Conservation (phyloP, 2,329 filamentous ascomycete species). For the Fusarium staphyleae region DNA sequence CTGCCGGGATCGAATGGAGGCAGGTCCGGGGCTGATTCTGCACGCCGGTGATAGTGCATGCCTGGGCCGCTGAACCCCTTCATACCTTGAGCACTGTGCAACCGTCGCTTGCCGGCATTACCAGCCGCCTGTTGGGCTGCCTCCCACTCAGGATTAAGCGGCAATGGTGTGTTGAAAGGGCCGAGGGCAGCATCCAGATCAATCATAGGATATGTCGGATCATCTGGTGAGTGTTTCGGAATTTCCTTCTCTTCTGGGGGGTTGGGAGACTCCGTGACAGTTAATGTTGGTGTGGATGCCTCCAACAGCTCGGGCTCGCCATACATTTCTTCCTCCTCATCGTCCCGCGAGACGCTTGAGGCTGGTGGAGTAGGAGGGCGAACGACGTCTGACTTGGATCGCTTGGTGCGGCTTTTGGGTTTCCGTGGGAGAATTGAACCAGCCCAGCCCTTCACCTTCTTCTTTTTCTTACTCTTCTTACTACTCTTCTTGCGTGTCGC, state of each 20-base stretch:
- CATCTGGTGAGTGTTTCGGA: constrained; percentile 59
- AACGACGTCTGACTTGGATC: constrained; percentile 48
- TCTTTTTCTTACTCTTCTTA: constrained; percentile 54
- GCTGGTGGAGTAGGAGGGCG: constrained; percentile 58
- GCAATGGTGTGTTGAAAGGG: constrained; percentile 83
- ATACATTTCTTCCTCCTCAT: constrained; percentile 44
- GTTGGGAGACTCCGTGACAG: constrained; percentile 51
- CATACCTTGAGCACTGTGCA: constrained; percentile 79
- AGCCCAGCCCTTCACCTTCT: constrained; percentile 78
- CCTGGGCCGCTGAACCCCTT: constrained; percentile 72
- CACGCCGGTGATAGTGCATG: constrained; percentile 78
- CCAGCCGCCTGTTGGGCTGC: constrained; percentile 67
- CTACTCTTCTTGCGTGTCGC: constrained; percentile 40
- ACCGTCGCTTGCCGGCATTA: constrained; percentile 65
- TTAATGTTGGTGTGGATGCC: constrained; percentile 49
- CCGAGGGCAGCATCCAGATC: constrained; percentile 93
- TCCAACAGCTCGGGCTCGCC: constrained; percentile 38
- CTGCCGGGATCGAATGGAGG: constrained; percentile 72
- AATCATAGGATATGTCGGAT: constrained; percentile 80
- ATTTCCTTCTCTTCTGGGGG: constrained; percentile 39
- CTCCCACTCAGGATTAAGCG: constrained; percentile 70
- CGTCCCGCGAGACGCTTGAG: constrained; percentile 41
- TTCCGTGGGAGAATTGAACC: constrained; percentile 72
- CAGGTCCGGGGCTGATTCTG: constrained; percentile 82
- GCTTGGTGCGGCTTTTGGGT: constrained; percentile 57